A percentile compares a stretch with the other conserved stretches of the same genome.
These are phyloP conservation scores for Malassezia furfur DNA, from an alignment of 1,284 basidiomycete genomes.

Conservation along the genomic window DNA sequence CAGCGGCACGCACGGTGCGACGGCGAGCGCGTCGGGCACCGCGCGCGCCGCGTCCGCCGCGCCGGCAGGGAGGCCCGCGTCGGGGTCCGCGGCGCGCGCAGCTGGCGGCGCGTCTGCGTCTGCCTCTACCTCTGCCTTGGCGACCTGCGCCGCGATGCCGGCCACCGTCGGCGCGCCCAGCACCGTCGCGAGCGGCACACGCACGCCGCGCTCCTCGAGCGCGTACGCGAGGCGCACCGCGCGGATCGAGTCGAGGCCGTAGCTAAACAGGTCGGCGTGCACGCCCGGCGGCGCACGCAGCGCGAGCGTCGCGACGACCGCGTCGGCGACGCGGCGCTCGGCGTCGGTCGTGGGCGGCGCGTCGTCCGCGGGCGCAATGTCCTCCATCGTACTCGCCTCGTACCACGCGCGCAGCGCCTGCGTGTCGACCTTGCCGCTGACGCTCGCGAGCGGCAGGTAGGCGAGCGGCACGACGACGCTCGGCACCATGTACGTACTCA, in stretches of 20 bases:
- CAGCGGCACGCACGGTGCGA: constrained; percentile 30
- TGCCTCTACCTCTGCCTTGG: neutral
- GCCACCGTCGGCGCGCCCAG: constrained; percentile 29
- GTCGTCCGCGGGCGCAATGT: neutral
- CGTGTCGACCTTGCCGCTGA: constrained; percentile 36
- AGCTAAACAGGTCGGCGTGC: constrained; percentile 27
- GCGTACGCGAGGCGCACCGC: constrained; percentile 30
- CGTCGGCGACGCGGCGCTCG: constrained; percentile 21
- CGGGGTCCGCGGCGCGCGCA: neutral
- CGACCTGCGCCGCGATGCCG: constrained; percentile 17
- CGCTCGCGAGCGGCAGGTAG: constrained; percentile 28
- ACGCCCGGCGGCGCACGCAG: neutral
- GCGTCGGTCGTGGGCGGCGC: constrained; percentile 2
- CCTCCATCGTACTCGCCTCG: neutral
- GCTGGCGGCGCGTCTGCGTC: too few relatives aligned
- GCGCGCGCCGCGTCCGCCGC: constrained; percentile 5
- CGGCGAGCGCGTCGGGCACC: neutral
- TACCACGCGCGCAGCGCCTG: constrained; percentile 23
- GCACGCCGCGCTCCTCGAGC: constrained; percentile 21
- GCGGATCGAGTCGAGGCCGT: constrained; percentile 37
- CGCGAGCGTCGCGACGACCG: neutral
- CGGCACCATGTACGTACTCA: constrained; percentile 41
- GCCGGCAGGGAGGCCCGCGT: constrained; percentile 1
- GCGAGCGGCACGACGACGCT: constrained; percentile 27
- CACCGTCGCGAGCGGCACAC: constrained; percentile 21